phyloP scores from a whole-genome alignment of 352 stramenopile genomes.

The Globisporangium emineosum region DNA sequence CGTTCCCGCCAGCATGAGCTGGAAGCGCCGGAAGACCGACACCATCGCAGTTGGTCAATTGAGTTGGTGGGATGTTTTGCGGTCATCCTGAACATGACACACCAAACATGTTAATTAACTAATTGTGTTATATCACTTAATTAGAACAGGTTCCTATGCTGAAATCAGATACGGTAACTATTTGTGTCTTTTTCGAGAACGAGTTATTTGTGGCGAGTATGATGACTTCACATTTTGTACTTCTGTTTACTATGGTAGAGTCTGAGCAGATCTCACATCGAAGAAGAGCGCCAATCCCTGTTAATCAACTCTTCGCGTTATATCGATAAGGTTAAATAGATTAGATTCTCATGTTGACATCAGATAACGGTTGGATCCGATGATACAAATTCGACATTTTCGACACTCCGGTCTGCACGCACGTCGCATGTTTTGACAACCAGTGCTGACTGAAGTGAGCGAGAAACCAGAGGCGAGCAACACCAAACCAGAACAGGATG shows the following conservation, averaged over 20 bases:
- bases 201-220: no score
- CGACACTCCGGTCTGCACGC: background rate
- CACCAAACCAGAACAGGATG: conserved; percentile 1
- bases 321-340: no score
- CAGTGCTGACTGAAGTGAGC: background rate
- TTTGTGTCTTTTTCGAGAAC: no score
- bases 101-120: background rate
- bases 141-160: no score
- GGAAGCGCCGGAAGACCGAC: conserved; percentile 62
- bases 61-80: background rate
- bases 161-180: background rate
- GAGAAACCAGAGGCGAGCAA: background rate
- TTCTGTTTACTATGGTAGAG: no score
- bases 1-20: conserved; percentile 76
- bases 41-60: conserved; percentile 37
- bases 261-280: no score
- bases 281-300: no score
- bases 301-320: no score
- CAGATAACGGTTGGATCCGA: background rate
- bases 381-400: no score
- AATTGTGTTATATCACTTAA: background rate
- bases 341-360: background rate
- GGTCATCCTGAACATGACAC: background rate
- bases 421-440: conserved; percentile 8
- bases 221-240: no score